Evolutionary conservation across 1,139 yeast genomes (phyloP), one percentile per base, ranked within the genome.

Genomic region (Tardiomyces depauwii): DNA sequence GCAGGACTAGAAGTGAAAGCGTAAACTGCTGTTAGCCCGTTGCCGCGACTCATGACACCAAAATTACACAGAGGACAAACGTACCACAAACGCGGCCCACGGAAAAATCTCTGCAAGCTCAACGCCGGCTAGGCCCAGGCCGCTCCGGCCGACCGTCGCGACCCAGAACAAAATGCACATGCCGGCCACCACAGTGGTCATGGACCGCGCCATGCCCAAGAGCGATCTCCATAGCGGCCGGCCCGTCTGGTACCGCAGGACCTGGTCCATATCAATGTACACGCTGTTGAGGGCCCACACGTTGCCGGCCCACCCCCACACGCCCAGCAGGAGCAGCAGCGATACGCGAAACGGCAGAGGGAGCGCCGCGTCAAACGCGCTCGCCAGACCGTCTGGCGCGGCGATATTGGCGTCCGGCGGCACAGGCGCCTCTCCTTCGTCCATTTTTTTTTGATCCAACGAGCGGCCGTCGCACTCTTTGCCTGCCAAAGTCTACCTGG

Each of bases 281-380:
- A 57, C 62, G 7, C 53, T 51, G 16, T 55, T 53, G 44, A 76
- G 63, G 3, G 66, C 60, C 33, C 60, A 59, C 33, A 75, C 56
- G 41, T 71, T 73, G 45, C 66, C 45, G 5, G 67, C 68, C 80
- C 81, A 77, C 18, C 73, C 59, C 73, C 78, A 73, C 13, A 72
- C 52, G 18, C 79, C 80, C 1, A 68, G 40, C 42, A 72, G 59
- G 3, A 75, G 51, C 30, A 74, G 62, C 9, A 68, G 55, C 18
- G 73, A 63, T 33, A 74, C 66, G 36, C 80, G 61, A 53, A 69
- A 75, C 2, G 80, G 78, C 18, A 74, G 54, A 1, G 80, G 80
- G 27, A 73, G 55, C 42, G 59, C 55, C 25, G 62, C 47, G 48
- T 71, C 72, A 49, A 71, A 70, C 21, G 50, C 43, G 27, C 33